A percentile compares a stretch with the other conserved stretches of the same genome.
phyloP scores from a whole-genome alignment of 2,329 filamentous ascomycete genomes.

The Fusarium praegraminearum region DNA sequence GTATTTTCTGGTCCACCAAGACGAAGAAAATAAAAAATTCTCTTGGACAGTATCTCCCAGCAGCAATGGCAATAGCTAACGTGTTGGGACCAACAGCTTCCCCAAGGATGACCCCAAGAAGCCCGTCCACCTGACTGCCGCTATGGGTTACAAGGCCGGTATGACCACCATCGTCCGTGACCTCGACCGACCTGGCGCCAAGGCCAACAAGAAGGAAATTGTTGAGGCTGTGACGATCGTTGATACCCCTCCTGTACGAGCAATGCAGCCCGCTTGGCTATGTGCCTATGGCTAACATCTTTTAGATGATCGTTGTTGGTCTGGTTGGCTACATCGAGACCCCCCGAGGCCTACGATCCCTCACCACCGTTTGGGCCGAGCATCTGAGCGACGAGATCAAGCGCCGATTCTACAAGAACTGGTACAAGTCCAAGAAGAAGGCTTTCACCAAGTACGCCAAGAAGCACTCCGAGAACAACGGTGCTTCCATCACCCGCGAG shows the following conservation, averaged over 20 bases:
- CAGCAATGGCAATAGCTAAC: slow-evolving; percentile 43
- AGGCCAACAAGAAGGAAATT: slow-evolving; percentile 99
- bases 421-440: slow-evolving; percentile 99
- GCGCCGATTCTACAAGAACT: slow-evolving; percentile 99
- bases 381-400: slow-evolving; percentile 98
- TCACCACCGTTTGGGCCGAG: slow-evolving; percentile 99
- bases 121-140: slow-evolving; percentile 97
- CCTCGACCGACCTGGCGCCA: slow-evolving; percentile 98
- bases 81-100: slow-evolving; percentile 73
- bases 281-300: slow-evolving; percentile 79
- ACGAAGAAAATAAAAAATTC: neutral
- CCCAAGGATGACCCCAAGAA: slow-evolving; percentile 99
- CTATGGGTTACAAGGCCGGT: slow-evolving; percentile 99
- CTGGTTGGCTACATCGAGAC: slow-evolving; percentile 99
- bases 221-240: slow-evolving; percentile 89
- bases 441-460: slow-evolving; percentile 99
- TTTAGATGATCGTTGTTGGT: slow-evolving; percentile 99
- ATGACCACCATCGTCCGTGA: slow-evolving; percentile 99
- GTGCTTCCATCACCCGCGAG: slow-evolving; percentile 92
- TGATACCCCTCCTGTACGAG: slow-evolving; percentile 95
- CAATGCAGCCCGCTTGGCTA: slow-evolving; percentile 84
- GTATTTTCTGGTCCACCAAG: slow-evolving; percentile 51
- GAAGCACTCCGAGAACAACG: slow-evolving; percentile 96
- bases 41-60: neutral
- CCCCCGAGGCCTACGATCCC: slow-evolving; percentile 97